Conservation (phyloP, 192 early-diverging fungal genomes). For the Coemansia sp. region DNA sequence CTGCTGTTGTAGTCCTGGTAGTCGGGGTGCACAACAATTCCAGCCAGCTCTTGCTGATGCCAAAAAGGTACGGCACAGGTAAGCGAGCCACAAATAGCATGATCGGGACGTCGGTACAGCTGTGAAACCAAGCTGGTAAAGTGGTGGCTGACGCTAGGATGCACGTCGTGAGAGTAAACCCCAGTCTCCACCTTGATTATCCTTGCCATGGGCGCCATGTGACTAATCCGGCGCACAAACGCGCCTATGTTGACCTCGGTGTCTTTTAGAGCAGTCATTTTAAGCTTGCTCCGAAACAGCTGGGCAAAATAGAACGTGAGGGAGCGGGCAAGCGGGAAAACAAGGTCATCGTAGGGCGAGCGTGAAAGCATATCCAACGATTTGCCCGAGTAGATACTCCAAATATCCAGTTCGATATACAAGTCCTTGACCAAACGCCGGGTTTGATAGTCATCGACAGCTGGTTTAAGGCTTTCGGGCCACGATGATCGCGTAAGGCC, state of each 20-base stretch:
- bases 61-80: neutral
- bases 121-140: neutral
- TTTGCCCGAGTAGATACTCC: conserved; percentile 1
- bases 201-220: neutral
- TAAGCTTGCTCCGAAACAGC: neutral
- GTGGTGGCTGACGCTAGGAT: neutral
- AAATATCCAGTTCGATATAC: neutral
- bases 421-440: neutral
- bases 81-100: neutral
- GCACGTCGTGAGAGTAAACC: neutral
- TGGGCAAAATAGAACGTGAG: neutral
- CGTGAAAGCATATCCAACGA: neutral
- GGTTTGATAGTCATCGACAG: neutral
- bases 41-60: neutral
- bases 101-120: neutral
- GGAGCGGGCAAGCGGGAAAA: neutral
- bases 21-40: neutral
- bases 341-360: neutral
- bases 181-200: neutral
- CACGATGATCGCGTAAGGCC: neutral
- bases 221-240: neutral
- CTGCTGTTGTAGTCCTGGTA: neutral
- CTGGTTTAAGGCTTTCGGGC: neutral
- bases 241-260: neutral
- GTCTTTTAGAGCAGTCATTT: neutral